Base-by-base conservation (phyloP, 176 grass and related monocot species). In the Carex parvula region DNA sequence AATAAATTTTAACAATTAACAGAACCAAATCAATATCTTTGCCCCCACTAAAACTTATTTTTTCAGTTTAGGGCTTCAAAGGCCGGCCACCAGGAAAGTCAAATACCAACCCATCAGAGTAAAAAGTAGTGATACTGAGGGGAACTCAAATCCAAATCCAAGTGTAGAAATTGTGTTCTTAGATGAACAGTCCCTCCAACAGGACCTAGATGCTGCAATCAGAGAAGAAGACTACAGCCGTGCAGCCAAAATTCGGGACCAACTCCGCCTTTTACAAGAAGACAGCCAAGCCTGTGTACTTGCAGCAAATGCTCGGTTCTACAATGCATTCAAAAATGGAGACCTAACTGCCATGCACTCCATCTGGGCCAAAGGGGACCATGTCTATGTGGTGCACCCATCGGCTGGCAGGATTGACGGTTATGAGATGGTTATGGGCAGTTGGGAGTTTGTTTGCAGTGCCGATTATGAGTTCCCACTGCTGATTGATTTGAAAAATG, bases 401-500 rank as follows among this genome's bases (percentile, higher is more conserved):
- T 87, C 86, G 2, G 87, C 92, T 7, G 87, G 90, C 6, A 42
- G 87, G 57, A 94, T 98, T 58, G 83, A 89, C 0, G 90, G 92
- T 10, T 90, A 94, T 60, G 95, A 98, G n/a, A 75, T 90, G 82
- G 95, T 94, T 52, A 94, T 93, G 92, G 89, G 81, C 86, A 94
- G 95, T 83, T 94, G 95, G 95, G 95, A 98, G 84, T 87, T 91
- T 66, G 95, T 98, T 52, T 94, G 85, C 2, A 83, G 73, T 18
- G 81, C 89, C 1, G 94, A 88, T 32, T 84, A 91, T 15, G 94
- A 97, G 77, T 97, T 97, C 83, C 94, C 94, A 8, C 85, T 97
- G 10, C 90, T 86, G 59, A 89, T 94, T 37, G 94, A 97, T 83
- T 88, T 97, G 65, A 88, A 89, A 83, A 87, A 92, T 75, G 81